Base-by-base conservation (phyloP, 768 basidiomycete species). In the Lactifluus subvellereus region DNA sequence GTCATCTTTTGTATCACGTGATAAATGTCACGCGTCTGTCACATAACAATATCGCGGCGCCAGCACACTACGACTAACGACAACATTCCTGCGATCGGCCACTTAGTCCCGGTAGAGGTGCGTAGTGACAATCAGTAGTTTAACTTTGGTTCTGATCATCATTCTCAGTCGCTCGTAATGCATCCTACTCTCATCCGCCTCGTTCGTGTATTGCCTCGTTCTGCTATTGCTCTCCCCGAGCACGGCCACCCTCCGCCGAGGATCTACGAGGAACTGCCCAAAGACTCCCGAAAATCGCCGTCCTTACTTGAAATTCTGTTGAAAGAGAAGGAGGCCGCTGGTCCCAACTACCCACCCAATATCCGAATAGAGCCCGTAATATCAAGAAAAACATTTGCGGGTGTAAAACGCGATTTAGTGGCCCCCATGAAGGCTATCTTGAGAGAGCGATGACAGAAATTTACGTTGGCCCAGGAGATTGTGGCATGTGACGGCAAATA, bases 341-440 rank as follows among this genome's bases (percentile, higher is more conserved):
- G 78, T 4, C 70, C 69, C 10, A 66, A 66, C n/a, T 83, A 77
- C 73, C 82, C 82, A 2, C 64, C 71, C 32, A 83, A 83, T 57
- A 72, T 83, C 51, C 79, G 82, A 42, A 77, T 83, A 45, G 82
- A 84, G 67, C 77, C 80, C 1, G 62, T 77, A 48, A 66, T 80
- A 52, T 73, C 72, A 42, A 77, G 72, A 68, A 72, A 71, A 47
- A 73, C 71, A 18, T 78, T 80, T 53, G 73, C 73, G 43, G 75
- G 76, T 27, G 75, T 79, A 0, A 75, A 74, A 20, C 73, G 72
- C 35, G 74, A 75, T 2, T 65, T 78, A 6, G 69, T 77, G 52
- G 70, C 71, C 45, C 74, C 75, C 60, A 61, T 82, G 65, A 81
- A 77, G 68, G 70, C 69, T 58, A 70, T 80, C 54, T 38, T 71